Evolutionary conservation across 176 grass and related monocot genomes (phyloP).

Genomic region (Lolium rigidum): DNA sequence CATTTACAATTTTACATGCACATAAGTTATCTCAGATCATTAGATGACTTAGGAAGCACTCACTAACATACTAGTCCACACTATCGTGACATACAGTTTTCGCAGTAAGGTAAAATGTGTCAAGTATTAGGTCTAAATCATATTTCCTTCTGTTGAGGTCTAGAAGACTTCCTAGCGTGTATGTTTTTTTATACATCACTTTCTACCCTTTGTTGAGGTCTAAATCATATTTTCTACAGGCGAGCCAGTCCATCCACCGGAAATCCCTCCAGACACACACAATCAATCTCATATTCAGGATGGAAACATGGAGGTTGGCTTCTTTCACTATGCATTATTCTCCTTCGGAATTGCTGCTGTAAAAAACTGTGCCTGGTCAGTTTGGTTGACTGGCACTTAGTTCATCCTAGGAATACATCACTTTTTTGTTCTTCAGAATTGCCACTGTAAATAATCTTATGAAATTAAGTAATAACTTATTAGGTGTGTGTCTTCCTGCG

Average conservation of each 20-base stretch:
- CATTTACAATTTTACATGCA: slow-evolving; percentile 8
- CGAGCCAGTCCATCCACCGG: slow-evolving; percentile 32
- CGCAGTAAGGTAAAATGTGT: neutral
- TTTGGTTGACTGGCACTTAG: neutral
- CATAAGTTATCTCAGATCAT: slow-evolving; percentile 1
- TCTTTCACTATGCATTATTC: slow-evolving; percentile 23
- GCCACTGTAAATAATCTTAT: slow-evolving; percentile 29
- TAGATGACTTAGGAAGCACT: slow-evolving; percentile 4
- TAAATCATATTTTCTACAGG: slow-evolving; percentile 50
- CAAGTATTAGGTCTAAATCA: slow-evolving; percentile 8
- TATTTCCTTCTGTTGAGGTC: slow-evolving; percentile 6
- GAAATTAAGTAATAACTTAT: slow-evolving; percentile 13
- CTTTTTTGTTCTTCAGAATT: slow-evolving; percentile 14
- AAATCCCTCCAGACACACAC: slow-evolving; percentile 26
- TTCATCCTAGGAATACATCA: slow-evolving; percentile 14
- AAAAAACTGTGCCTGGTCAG: neutral
- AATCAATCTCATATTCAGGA: slow-evolving; percentile 42
- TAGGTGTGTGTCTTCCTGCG: neutral
- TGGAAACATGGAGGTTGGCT: slow-evolving; percentile 47
- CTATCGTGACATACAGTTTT: neutral
- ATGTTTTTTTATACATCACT: slow-evolving; percentile 15
- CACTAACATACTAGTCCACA: neutral
- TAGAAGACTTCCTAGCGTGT: neutral
- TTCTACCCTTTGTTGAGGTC: slow-evolving; percentile 31
- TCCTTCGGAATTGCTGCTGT: slow-evolving; percentile 7